Evolutionary conservation across 768 basidiomycete species (phyloP), one percentile per base, ranked within the genome.

Genomic region (Kockovaella imperatae): DNA sequence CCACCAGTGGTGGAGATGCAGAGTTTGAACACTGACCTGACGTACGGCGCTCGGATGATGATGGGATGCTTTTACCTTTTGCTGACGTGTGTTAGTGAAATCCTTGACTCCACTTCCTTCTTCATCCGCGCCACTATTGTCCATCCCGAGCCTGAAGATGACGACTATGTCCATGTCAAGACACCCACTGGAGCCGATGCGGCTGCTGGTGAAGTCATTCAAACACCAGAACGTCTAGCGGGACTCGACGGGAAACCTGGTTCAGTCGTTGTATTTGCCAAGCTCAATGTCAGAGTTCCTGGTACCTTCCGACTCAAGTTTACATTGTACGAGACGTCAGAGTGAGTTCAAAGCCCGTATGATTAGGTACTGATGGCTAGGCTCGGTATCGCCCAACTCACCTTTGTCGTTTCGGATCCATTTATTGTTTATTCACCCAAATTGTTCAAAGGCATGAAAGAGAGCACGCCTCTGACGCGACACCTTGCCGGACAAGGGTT

Each of bases 341-440:
- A 57, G 69, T 72, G 48, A 59, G 71, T 63, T 15, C 7, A 24
- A 2, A 17, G 21, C 15, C 29, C 43, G 28, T 28, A 25, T 8
- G 7, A 4, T 18, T 18, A 36, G 25, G 18, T 28, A 43, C 46
- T 54, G 24, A 56, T 23, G 5, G 13, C 4, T 26, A 64, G 67
- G 6, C 30, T 32, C 5, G 58, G 59, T 15, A 50, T 66, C 14
- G 21, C 40, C 11, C 59, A 67, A 53, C 39, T 68, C 11, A 56
- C 62, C 0, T 35, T 51, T 17, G 49, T 54, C n/a, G 50, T 69
- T 3, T 60, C 70, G 1, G 68, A 70, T 3, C 39, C 56, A n/a
- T 72, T 72, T 42, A 70, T 71, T 44, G 71, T 72, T 21, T 71
- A 65, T 45, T 71, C 70, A 17, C 71, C 71, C 8, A 72, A 72